Base-by-base conservation (phyloP, 345 rosid genomes). In the Psidium friedrichsthalianum region DNA sequence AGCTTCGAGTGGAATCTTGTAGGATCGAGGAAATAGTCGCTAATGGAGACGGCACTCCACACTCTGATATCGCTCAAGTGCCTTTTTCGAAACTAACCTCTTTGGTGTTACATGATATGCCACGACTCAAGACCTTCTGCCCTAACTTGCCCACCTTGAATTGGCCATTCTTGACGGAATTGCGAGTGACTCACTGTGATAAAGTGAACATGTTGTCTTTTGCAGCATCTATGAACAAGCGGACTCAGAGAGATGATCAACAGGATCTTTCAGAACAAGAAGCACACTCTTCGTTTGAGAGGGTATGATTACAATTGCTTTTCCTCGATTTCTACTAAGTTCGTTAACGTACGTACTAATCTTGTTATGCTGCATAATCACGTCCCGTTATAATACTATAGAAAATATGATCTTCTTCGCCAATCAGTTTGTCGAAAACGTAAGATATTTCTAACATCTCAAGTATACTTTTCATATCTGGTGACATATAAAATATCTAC, bases 251-350 rank as follows among this genome's bases (percentile, higher is more conserved):
- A 15, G 9, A 59, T 2, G 3, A 59, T 59, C 36, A 59, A 14
- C 10, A 1, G 1, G 40, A 1, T 1, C 21, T 29, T 29, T 61
- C 0, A 1, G 0, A 29, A 0, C 42, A 15, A 61, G 74, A 61
- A 29, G 74, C 42, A 0, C 6, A 15, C 10, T 61, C 22, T 61
- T 14, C 20, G 12, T 6, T 29, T 15, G 74, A 61, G 11, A 64
- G 1, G 42, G 76, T 64, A 64, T 64, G 76, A 7, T 29, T 15
- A 15, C 0, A 8, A 0, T 0, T 7, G 0, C 40, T 61, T 20
- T 61, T 2, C 5, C 42, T 29, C 0, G 7, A 0, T 64, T 61
- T 64, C 76, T 29, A 64, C 4, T n/a, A n/a, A n/a, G 3, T 29
- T 64, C 76, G 29, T 29, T 15, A 29, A 29, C 0, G 2, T 1